phyloP scores from a whole-genome alignment of 225 moss, liverwort and hornwort species.

The Antitrichia curtipendula region DNA sequence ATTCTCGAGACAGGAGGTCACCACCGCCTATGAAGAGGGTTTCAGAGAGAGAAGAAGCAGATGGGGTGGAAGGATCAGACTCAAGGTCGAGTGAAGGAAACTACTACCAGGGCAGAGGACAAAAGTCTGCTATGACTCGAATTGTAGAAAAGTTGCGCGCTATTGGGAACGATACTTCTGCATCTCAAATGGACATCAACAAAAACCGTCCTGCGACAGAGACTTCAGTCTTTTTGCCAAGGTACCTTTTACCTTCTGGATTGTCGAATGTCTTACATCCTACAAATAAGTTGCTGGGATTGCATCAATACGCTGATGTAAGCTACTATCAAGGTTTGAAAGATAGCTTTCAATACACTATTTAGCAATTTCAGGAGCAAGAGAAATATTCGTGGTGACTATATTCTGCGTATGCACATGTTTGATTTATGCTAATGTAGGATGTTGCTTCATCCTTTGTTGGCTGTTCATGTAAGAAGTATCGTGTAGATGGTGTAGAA shows the following conservation, averaged over 20 bases:
- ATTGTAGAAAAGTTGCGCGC: constrained; percentile 87
- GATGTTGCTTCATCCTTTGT: not conserved
- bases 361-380: not conserved
- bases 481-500: not conserved
- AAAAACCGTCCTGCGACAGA: constrained; percentile 20
- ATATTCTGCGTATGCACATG: not conserved
- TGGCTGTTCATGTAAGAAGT: not conserved
- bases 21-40: not conserved
- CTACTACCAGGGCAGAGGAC: constrained; percentile 19
- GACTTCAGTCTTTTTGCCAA: constrained; percentile 43
- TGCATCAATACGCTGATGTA: not conserved
- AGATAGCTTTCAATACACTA: not conserved
- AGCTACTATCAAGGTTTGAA: not conserved
- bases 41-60: constrained; percentile 5
- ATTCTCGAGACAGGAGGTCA: not conserved
- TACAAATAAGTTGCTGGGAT: not conserved
- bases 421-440: not conserved
- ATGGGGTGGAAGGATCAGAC: not conserved
- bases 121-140: constrained; percentile 78
- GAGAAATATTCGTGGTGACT: not conserved
- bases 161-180: constrained; percentile 34
- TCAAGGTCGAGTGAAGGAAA: not conserved
- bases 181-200: constrained; percentile 2
- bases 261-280: not conserved
- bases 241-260: not conserved